Evolutionary conservation across 2,329 filamentous ascomycete species (phyloP).

Genomic region (Paracoccidioides brasiliensis): DNA sequence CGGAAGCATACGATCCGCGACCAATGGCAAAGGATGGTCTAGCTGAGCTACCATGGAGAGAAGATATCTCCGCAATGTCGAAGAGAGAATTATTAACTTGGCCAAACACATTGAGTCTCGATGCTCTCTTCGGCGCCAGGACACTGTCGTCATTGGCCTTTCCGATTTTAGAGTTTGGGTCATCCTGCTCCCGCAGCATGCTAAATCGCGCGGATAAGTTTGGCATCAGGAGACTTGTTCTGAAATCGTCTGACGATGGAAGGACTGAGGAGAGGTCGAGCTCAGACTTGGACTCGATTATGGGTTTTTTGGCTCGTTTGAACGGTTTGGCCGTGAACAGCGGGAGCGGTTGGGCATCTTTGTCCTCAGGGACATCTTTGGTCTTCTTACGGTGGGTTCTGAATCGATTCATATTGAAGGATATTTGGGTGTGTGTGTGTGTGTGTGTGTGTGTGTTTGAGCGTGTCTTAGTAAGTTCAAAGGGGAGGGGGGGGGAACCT

Average conservation of each 20-base stretch:
- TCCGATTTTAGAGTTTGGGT: conserved; percentile 74
- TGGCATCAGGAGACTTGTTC: conserved; percentile 91
- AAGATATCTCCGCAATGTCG: conserved; percentile 86
- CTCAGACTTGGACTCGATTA: conserved; percentile 41
- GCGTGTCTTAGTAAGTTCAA: background rate
- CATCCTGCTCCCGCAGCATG: conserved; percentile 90
- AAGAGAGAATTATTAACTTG: conserved; percentile 47
- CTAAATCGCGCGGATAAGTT: conserved; percentile 90
- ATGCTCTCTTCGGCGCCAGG: conserved; percentile 67
- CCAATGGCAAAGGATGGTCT: conserved; percentile 46
- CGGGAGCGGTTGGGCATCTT: conserved; percentile 27
- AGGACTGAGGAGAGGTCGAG: conserved; percentile 63
- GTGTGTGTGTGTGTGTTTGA: too few species aligned
- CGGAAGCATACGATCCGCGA: conserved; percentile 52
- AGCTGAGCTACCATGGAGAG: conserved; percentile 48
- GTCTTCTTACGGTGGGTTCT: conserved; percentile 27
- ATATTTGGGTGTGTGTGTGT: background rate
- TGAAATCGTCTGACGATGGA: conserved; percentile 76
- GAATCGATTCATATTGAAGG: conserved; percentile 28
- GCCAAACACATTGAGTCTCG: conserved; percentile 61
- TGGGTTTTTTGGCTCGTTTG: conserved; percentile 42
- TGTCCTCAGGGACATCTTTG: conserved; percentile 30
- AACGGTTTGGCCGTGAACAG: conserved; percentile 26
- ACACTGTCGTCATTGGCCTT: conserved; percentile 96
- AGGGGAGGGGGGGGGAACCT: background rate